Evolutionary conservation across 2,329 filamentous ascomycete genomes (phyloP).

Genomic region (Stagonosporopsis chrysanthemi): DNA sequence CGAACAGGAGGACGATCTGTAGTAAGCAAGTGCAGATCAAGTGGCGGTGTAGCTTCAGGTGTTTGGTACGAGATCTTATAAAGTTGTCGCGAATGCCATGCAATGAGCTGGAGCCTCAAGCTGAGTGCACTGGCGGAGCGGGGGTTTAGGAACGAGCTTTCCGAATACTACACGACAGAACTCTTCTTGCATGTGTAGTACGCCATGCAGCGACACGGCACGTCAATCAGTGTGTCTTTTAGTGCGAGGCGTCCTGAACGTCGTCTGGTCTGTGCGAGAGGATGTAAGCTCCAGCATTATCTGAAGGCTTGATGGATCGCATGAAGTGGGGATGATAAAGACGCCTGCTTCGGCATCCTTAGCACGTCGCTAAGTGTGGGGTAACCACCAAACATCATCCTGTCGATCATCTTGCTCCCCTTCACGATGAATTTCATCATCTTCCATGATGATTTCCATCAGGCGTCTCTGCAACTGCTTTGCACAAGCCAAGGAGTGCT

Average conservation of each 20-base stretch:
- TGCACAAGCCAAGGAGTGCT: neutral
- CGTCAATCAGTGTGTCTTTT: constrained; percentile 5
- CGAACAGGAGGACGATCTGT: constrained; percentile 7
- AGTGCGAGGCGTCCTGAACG: constrained; percentile 4
- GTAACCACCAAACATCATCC: constrained; percentile 4
- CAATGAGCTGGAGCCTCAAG: constrained; percentile 5
- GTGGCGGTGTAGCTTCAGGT: constrained; percentile 1
- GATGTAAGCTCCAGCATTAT: constrained; percentile 10
- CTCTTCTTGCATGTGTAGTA: constrained; percentile 9
- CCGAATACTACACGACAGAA: constrained; percentile 11
- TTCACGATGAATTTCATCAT: neutral
- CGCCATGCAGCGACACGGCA: constrained; percentile 8
- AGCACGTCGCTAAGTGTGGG: constrained; percentile 14
- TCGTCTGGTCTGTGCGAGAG: constrained; percentile 12
- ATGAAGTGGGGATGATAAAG: constrained; percentile 12
- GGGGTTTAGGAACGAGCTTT: constrained; percentile 2
- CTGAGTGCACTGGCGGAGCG: constrained; percentile 7
- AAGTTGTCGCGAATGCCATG: constrained; percentile 8
- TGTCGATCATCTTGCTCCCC: neutral
- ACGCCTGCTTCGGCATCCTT: constrained; percentile 11
- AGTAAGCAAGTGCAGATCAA: constrained; percentile 8
- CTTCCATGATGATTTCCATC: neutral
- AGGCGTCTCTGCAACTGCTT: neutral
- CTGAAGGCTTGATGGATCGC: constrained; percentile 6
- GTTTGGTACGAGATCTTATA: constrained; percentile 17